phyloP scores from a whole-genome alignment of 176 grass and related monocot genomes.

The Canna indica region DNA sequence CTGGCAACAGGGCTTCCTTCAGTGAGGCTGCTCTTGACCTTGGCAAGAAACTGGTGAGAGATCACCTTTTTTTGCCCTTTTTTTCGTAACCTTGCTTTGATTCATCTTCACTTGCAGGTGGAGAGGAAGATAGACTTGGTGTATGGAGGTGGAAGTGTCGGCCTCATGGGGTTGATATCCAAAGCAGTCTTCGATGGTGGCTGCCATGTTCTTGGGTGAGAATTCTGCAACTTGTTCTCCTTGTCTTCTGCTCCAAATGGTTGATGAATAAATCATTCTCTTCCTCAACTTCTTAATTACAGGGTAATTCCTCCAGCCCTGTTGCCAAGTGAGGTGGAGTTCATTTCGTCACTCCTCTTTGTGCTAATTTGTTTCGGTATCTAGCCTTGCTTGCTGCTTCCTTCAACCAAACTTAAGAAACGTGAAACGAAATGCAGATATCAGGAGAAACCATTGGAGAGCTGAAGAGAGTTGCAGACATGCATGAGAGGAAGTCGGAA shows the following conservation, averaged over 20 bases:
- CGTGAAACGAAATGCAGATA: slow-evolving; percentile 23
- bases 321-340: slow-evolving; percentile 55
- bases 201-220: slow-evolving; percentile 79
- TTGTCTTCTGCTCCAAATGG: background rate
- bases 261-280: background rate
- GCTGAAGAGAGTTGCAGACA: slow-evolving; percentile 65
- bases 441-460: slow-evolving; percentile 59
- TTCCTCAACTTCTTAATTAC: slow-evolving; percentile 8
- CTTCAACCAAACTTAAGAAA: background rate
- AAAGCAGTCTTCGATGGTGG: slow-evolving; percentile 68
- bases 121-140: slow-evolving; percentile 70
- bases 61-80: background rate
- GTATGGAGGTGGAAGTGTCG: slow-evolving; percentile 87
- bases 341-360: background rate
- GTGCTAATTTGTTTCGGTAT: too few relatives aligned
- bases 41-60: slow-evolving; percentile 8
- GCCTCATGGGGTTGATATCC: slow-evolving; percentile 85
- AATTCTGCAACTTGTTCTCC: background rate
- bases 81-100: background rate
- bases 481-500: slow-evolving; percentile 81
- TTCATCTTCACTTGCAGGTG: slow-evolving; percentile 39
- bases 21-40: slow-evolving; percentile 9
- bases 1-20: slow-evolving; percentile 8
- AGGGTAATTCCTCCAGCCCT: slow-evolving; percentile 83
- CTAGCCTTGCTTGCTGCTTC: background rate